Conservation (phyloP, 495 filamentous ascomycete genomes). For the Lasiosphaeriaceae sp. region DNA sequence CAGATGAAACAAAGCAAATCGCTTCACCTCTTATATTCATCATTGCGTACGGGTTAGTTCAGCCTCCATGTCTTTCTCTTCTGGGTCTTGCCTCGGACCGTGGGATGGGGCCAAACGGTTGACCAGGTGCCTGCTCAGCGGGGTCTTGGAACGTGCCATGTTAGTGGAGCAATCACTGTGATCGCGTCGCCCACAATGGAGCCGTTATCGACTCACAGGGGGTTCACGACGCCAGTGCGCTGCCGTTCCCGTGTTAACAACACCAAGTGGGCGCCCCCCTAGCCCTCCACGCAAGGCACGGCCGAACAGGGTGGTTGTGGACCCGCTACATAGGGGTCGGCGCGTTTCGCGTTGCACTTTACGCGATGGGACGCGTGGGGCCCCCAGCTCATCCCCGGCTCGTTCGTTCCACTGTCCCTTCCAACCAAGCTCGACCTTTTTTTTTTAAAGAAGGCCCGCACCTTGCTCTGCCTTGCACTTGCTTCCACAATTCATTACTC, state of each 20-base stretch:
- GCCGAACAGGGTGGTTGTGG: background rate
- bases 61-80: too few relatives aligned
- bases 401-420: background rate
- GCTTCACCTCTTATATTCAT: too few relatives aligned
- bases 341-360: slow-evolving; percentile 18
- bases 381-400: background rate
- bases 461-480: background rate
- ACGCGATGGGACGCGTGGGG: slow-evolving; percentile 15
- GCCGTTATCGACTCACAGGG: too few relatives aligned
- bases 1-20: too few relatives aligned
- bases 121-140: too few relatives aligned
- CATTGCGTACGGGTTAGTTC: too few relatives aligned
- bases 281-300: background rate
- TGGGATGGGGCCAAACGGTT: too few relatives aligned
- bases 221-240: too few relatives aligned
- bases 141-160: too few relatives aligned
- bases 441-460: background rate
- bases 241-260: background rate
- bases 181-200: too few relatives aligned
- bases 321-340: background rate
- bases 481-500: background rate
- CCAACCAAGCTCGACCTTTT: slow-evolving; percentile 2
- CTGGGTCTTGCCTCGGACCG: too few relatives aligned
- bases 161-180: too few relatives aligned
- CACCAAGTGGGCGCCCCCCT: background rate